These are phyloP conservation scores for Heteromeles arbutifolia DNA, from an alignment of 306 rosid genomes.

Conservation along the genomic window DNA sequence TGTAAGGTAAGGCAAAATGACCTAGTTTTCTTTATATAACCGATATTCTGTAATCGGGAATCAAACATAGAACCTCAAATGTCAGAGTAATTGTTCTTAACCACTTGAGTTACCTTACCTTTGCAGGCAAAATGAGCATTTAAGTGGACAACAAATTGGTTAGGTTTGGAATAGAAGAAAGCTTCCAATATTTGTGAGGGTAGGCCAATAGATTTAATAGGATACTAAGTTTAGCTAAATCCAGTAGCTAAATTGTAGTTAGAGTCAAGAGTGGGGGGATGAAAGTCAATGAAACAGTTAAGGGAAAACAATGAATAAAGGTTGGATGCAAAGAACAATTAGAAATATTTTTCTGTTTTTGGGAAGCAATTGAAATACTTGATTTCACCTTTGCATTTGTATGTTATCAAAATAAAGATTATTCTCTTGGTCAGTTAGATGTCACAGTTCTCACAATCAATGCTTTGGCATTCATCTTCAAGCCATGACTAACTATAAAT, in stretches of 20 bases:
- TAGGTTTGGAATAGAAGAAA: neutral
- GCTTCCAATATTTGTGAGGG: neutral
- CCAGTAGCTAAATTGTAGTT: constrained; percentile 13
- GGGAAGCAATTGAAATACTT: constrained; percentile 4
- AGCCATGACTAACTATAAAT: neutral
- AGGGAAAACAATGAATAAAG: constrained; percentile 12
- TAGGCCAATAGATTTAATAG: neutral
- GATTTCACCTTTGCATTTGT: neutral
- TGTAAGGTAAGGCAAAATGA: neutral
- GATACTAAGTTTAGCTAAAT: constrained; percentile 1
- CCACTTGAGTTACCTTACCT: neutral
- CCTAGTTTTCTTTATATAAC: too few relatives aligned
- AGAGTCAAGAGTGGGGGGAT: constrained; percentile 3
- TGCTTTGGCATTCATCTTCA: neutral
- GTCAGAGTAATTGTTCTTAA: too few relatives aligned
- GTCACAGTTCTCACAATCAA: constrained; percentile 11
- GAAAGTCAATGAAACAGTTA: constrained; percentile 11
- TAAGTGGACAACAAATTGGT: neutral
- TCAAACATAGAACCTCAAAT: too few relatives aligned
- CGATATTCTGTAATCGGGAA: too few relatives aligned
- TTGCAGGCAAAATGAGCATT: neutral
- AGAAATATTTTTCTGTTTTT: neutral
- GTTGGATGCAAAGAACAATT: constrained; percentile 9
- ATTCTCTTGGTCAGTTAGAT: constrained; percentile 16
- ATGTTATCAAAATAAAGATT: neutral